These are phyloP conservation scores for Eucalyptus camaldulensis DNA, from an alignment of 345 rosid species.

Conservation along the genomic window DNA sequence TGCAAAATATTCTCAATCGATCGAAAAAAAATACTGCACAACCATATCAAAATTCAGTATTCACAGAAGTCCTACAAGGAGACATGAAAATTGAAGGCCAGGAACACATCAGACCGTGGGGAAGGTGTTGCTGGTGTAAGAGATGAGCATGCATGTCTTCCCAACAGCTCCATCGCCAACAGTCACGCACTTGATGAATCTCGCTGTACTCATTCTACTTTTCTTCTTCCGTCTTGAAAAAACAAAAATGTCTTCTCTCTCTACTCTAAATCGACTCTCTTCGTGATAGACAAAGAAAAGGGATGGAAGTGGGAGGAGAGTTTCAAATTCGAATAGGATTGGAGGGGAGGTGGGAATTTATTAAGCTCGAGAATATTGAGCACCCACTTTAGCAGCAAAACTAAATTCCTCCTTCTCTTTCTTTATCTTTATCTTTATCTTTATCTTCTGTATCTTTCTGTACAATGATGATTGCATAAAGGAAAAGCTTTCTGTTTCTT, in stretches of 20 bases:
- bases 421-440: background rate
- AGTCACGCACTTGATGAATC: conserved; percentile 51
- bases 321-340: background rate
- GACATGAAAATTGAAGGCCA: background rate
- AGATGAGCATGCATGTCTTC: conserved; percentile 45
- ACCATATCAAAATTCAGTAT: background rate
- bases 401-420: background rate
- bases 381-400: conserved; percentile 4
- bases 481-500: conserved; percentile 36
- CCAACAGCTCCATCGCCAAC: conserved; percentile 50
- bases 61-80: background rate
- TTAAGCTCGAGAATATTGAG: background rate
- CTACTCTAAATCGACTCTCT: background rate
- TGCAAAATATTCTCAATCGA: background rate
- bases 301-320: background rate
- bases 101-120: conserved; percentile 16
- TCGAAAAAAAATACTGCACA: background rate
- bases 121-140: conserved; percentile 48
- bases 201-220: conserved; percentile 26
- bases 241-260: background rate
- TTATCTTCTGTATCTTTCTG: background rate
- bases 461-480: conserved; percentile 4
- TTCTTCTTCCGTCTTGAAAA: background rate
- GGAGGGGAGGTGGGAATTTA: background rate
- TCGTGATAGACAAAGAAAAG: background rate